Conservation (phyloP, 2,329 filamentous ascomycete genomes). For the Paecilomyces dactylethromorphus region DNA sequence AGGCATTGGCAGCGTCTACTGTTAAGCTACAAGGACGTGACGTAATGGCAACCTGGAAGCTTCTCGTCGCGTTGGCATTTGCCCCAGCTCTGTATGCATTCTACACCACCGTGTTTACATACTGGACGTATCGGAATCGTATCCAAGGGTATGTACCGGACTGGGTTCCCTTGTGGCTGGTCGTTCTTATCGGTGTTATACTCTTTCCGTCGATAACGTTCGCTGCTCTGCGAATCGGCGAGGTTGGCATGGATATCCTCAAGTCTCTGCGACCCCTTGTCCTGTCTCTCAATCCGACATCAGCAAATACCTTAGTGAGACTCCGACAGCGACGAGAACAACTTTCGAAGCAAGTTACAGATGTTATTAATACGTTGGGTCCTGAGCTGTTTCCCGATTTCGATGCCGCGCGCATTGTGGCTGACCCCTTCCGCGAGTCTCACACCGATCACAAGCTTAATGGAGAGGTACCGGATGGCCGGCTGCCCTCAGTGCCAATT, state of each 20-base stretch:
- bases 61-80: constrained; percentile 77
- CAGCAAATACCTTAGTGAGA: constrained; percentile 74
- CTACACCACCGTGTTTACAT: constrained; percentile 68
- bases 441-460: constrained; percentile 11
- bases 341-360: constrained; percentile 75
- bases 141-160: constrained; percentile 74
- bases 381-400: constrained; percentile 98
- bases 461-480: constrained; percentile 4
- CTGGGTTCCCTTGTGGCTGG: constrained; percentile 71
- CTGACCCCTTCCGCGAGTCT: constrained; percentile 41
- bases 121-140: constrained; percentile 74
- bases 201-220: constrained; percentile 86
- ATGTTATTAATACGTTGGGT: constrained; percentile 89
- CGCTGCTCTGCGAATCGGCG: constrained; percentile 86
- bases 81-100: constrained; percentile 75
- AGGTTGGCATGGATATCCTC: constrained; percentile 97
- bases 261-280: constrained; percentile 88
- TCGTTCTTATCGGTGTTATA: constrained; percentile 68
- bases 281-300: constrained; percentile 76
- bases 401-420: constrained; percentile 64
- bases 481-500: constrained; percentile 8
- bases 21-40: constrained; percentile 86
- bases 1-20: constrained; percentile 75
- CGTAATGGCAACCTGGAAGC: constrained; percentile 91
- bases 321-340: constrained; percentile 66